Base-by-base conservation (phyloP, 148 eudicot species). In the Rheum nobile region DNA sequence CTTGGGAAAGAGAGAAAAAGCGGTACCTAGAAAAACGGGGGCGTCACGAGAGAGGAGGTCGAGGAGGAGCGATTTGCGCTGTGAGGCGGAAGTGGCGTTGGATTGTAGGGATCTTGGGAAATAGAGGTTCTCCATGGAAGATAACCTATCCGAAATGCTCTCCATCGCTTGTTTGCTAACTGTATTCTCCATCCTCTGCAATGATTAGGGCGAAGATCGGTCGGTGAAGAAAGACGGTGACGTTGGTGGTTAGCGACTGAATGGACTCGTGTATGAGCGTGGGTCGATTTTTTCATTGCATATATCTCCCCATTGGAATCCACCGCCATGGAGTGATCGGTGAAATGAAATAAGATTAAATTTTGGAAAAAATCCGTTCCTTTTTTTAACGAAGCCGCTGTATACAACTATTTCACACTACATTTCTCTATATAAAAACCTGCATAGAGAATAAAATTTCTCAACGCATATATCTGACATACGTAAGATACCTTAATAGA, bases 1-100 rank as follows among this genome's bases (percentile, higher is more conserved):
- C n/a, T n/a, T n/a, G n/a, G 6, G 1, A 59, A 28, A 70, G 24
- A 74, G 46, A 3, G 48, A 67, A 41, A 59, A 59, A 3, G 28
- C 31, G 31, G 74, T 77, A 94, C 98, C 98, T 73, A 94, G 50
- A 74, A 94, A 95, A 71, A 95, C 91, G 71, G 98, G 79, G 79
- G 82, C 81, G 80, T 95, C 90, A 42, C 97, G 91, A 11, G 77
- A 76, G 57, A 89, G 88, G 71, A 95, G 96, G 83, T 90, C 89
- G 70, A 81, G 79, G 74, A 95, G 91, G 71, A 91, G 87, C 73
- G 89, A 74, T 50, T 89, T 85, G 71, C 98, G 98, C 13, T 77
- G 85, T 38, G 88, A 72, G 32, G 96, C 87, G 24, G 78, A 46
- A 34, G 85, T 55, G 52, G 93, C 86, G 71, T 78, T 72, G 61